Evolutionary conservation across 2,329 filamentous ascomycete genomes (phyloP).

Genomic region (Ceratocystis ficicola): DNA sequence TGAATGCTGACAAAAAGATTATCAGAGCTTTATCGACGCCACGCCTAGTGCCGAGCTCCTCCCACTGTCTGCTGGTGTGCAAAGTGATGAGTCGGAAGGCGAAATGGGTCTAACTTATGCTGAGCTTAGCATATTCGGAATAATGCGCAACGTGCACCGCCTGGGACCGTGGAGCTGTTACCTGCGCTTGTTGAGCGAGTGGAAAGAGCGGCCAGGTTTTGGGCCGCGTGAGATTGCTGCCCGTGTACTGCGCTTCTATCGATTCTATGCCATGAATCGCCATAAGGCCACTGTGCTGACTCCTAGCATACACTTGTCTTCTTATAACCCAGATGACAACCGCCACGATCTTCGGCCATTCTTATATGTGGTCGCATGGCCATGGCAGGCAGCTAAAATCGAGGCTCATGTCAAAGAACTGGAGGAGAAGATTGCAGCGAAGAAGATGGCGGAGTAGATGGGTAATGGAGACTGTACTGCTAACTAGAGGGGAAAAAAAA

Average conservation of each 20-base stretch:
- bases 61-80: conserved; percentile 32
- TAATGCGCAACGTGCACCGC: conserved; percentile 33
- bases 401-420: conserved; percentile 29
- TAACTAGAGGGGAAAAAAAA: neutral
- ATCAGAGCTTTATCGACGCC: conserved; percentile 45
- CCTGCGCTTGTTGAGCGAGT: conserved; percentile 31
- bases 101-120: conserved; percentile 36
- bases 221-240: conserved; percentile 32
- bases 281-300: conserved; percentile 53
- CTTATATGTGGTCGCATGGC: conserved; percentile 32
- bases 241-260: conserved; percentile 35
- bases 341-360: conserved; percentile 33
- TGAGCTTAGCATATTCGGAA: conserved; percentile 32
- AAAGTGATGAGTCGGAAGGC: conserved; percentile 32
- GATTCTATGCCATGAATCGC: conserved; percentile 48
- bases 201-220: conserved; percentile 29
- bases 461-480: neutral
- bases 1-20: neutral
- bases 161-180: conserved; percentile 34
- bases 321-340: conserved; percentile 33
- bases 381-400: conserved; percentile 35
- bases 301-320: conserved; percentile 39
- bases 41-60: conserved; percentile 43
- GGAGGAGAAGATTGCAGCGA: conserved; percentile 26
- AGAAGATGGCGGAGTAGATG: conserved; percentile 2